Evolutionary conservation across 768 basidiomycete genomes (phyloP).

Genomic region (Neoboletus magnificus): DNA sequence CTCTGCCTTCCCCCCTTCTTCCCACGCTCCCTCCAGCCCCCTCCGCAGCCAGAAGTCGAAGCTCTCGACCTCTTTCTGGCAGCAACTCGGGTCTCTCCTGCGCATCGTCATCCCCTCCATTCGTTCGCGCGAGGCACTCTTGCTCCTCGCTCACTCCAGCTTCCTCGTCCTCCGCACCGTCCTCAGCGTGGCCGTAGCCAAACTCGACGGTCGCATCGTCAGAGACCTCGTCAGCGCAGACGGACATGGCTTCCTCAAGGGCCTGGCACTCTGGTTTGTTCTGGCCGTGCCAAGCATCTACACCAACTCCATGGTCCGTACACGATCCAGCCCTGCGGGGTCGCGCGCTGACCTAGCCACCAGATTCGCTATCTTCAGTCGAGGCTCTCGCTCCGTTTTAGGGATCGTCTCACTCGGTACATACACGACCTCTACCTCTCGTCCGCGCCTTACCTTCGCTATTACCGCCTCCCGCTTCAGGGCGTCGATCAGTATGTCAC

Average conservation of each 20-base stretch:
- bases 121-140: conserved; percentile 64
- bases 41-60: too few relatives aligned
- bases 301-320: conserved; percentile 86
- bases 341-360: neutral
- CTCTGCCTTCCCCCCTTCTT: conserved; percentile 31
- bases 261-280: conserved; percentile 84
- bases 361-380: conserved; percentile 89
- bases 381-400: conserved; percentile 75
- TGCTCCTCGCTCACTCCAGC: conserved; percentile 74
- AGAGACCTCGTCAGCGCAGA: conserved; percentile 86
- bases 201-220: conserved; percentile 86
- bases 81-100: conserved; percentile 69
- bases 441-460: conserved; percentile 64
- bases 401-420: conserved; percentile 87
- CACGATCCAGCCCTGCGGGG: neutral
- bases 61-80: conserved; percentile 65
- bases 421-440: conserved; percentile 91
- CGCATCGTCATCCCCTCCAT: conserved; percentile 67
- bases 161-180: conserved; percentile 87
- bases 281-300: conserved; percentile 92
- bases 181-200: conserved; percentile 83
- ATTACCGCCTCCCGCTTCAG: conserved; percentile 63
- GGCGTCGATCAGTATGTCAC: conserved; percentile 92
- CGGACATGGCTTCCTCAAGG: conserved; percentile 75
- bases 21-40: too few relatives aligned